Evolutionary conservation across 75 land plant species (phyloP).

Genomic region (Cupressus sempervirens): DNA sequence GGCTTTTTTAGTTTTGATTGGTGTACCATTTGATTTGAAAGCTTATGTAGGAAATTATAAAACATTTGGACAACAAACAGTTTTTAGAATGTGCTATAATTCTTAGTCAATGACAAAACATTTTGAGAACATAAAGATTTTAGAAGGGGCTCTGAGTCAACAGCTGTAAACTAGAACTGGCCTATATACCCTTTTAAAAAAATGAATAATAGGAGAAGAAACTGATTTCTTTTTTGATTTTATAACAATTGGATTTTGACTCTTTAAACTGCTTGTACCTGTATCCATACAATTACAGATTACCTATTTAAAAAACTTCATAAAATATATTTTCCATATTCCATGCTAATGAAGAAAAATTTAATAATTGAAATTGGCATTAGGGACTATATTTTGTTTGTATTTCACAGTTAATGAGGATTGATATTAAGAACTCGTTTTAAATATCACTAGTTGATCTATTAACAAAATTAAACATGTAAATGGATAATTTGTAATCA

Average conservation of each 20-base stretch:
- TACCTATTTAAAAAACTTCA: not conserved
- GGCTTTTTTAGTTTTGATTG: not conserved
- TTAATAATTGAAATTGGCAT: not conserved
- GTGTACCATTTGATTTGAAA: not conserved
- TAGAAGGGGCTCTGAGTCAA: not conserved
- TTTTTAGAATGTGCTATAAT: not conserved
- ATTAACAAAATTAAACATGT: no score
- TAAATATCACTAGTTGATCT: no score
- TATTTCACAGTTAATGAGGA: no score
- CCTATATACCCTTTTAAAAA: not conserved
- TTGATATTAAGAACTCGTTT: no score
- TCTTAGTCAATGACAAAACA: no score
- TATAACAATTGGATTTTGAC: not conserved
- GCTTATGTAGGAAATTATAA: not conserved
- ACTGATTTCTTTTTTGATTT: not conserved
- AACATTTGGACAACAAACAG: not conserved
- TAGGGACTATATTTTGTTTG: not conserved
- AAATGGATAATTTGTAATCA: no score
- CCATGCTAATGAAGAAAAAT: not conserved
- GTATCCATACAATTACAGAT: not conserved
- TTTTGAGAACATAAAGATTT: no score
- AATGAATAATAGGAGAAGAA: constrained; percentile 1
- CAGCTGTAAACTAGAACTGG: not conserved
- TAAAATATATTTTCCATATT: not conserved
- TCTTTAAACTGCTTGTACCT: not conserved